Percentiles rank a stretch among this genome's conserved stretches.
These are phyloP conservation scores for Acacia pycnantha DNA, from an alignment of 331 rosid genomes.

Conservation along the genomic window DNA sequence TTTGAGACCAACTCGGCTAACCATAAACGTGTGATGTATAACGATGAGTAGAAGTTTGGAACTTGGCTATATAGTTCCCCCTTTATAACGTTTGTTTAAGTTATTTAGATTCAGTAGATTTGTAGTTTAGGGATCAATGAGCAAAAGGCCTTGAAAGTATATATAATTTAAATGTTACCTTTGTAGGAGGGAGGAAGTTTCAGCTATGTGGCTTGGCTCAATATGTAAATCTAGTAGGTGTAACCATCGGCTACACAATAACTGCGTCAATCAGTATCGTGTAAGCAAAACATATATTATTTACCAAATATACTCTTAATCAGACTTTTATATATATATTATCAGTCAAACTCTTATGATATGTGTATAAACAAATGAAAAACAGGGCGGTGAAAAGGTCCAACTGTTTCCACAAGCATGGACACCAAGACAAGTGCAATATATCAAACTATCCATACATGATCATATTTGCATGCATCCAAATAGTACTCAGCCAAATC, in stretches of 20 bases:
- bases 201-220: slow-evolving; percentile 93
- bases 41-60: too few species aligned
- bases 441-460: slow-evolving; percentile 69
- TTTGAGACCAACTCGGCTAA: too few species aligned
- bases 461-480: slow-evolving; percentile 73
- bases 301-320: not conserved
- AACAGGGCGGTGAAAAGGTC: slow-evolving; percentile 88
- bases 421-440: slow-evolving; percentile 56
- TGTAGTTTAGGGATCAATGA: not conserved
- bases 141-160: not conserved
- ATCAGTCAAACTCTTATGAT: not conserved
- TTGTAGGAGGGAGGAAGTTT: slow-evolving; percentile 72
- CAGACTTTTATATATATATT: not conserved
- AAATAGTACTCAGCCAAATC: slow-evolving; percentile 77
- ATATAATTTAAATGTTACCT: not conserved
- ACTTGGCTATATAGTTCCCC: too few species aligned
- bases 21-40: too few species aligned
- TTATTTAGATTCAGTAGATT: too few species aligned
- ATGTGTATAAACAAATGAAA: not conserved
- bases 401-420: slow-evolving; percentile 83
- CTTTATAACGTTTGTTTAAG: too few species aligned
- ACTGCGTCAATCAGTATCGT: slow-evolving; percentile 98
- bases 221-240: slow-evolving; percentile 76
- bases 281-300: slow-evolving; percentile 45
- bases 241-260: slow-evolving; percentile 89